phyloP scores from a whole-genome alignment of 306 rosid genomes.

The Begonia peltatifolia region DNA sequence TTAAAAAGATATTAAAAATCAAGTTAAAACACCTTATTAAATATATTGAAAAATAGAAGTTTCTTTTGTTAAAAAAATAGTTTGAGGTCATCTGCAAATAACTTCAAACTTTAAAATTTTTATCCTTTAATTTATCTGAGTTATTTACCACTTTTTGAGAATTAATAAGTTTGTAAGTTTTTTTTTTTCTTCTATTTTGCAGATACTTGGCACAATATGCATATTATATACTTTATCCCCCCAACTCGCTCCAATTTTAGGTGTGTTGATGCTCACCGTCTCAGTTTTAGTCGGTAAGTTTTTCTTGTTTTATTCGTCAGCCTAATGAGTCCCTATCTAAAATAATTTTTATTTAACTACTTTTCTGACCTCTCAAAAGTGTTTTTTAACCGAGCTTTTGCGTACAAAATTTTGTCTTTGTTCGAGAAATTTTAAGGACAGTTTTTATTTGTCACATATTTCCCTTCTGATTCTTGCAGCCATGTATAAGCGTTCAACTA shows the following conservation, averaged over 20 bases:
- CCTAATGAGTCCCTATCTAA: conserved; percentile 8
- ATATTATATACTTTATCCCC: conserved; percentile 75
- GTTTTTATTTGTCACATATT: conserved; percentile 7
- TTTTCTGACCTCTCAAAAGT: too few species aligned
- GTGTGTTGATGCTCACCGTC: conserved; percentile 50
- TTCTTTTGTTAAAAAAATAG: too few species aligned
- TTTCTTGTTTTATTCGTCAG: conserved; percentile 1
- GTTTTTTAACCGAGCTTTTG: too few species aligned
- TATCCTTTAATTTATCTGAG: background rate
- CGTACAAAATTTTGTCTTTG: too few species aligned
- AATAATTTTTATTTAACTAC: too few species aligned
- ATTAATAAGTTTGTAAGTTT: conserved; percentile 2
- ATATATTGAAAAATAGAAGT: too few species aligned
- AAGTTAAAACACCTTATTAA: too few species aligned
- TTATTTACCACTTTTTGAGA: background rate
- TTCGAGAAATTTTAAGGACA: background rate
- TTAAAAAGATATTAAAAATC: too few species aligned
- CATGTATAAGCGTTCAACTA: conserved; percentile 85
- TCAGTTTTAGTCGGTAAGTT: conserved; percentile 72
- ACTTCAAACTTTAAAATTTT: too few species aligned
- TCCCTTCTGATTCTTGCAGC: conserved; percentile 33
- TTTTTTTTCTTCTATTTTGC: conserved; percentile 18
- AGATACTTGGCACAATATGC: conserved; percentile 78
- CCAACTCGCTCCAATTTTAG: conserved; percentile 88
- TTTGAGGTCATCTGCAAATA: too few species aligned